Base-by-base conservation (phyloP, 2,329 filamentous ascomycete species). In the Colletotrichum eremochloae region DNA sequence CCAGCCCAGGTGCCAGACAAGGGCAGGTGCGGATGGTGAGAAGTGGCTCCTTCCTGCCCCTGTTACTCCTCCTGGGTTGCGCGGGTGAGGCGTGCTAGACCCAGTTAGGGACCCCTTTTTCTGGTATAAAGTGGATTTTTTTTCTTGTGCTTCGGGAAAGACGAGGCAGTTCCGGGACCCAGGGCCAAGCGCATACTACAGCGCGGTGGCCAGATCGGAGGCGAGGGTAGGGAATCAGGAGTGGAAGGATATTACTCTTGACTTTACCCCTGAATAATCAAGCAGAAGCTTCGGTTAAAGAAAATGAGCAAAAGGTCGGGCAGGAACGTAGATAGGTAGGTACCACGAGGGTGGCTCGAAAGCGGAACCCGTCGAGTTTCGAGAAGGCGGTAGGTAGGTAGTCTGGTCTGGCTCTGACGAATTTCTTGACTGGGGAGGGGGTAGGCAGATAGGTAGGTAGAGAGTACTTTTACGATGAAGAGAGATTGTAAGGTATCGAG, bases 61-160 rank as follows among this genome's bases (percentile, higher is more conserved):
- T 65, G 50, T 52, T 79, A 78, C 78, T 76, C 74, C 53, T 78
- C 78, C 81, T 82, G 85, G 85, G 84, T 84, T 77, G 79, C 79
- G 82, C 83, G 84, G 83, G 81, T 83, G 84, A 85, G 83, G 84
- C 82, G 82, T 82, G 81, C 82, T 83, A 85, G 81, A 79, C 81
- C 84, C 79, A 82, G 82, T 83, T 73, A 63, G 75, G 71, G 74
- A 74, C 72, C 64, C 71, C 61, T 72, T 67, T 68, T 53, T 57
- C 57, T 73, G 68, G 73, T 72, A 75, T 73, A 75, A 73, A 55
- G 71, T 75, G 75, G 75, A 44, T 52, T 63, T 63, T 42, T 68
- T 36, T 15, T 63, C 52, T 42, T 68, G n/a, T 15, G 29, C 15
- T 55, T 55, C 6, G 53, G 68, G 66, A 29, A 38, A 14, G n/a